Evolutionary conservation across 805 yeast genomes (phyloP), one percentile per base, ranked within the genome.

Genomic region (Metschnikowia chrysomelidarum): DNA sequence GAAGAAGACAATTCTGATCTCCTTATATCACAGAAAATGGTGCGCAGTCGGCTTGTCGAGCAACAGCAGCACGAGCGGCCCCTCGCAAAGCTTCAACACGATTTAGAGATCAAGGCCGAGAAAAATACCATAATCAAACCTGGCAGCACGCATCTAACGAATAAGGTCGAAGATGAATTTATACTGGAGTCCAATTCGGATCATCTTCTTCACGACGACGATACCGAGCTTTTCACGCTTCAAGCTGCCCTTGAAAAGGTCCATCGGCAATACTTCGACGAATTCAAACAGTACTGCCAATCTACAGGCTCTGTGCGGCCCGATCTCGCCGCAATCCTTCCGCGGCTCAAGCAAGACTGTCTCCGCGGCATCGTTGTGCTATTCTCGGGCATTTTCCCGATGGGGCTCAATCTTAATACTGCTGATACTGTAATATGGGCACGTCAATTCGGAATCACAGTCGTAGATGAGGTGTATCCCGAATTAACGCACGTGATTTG

Each of bases 381-480:
- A 13, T 82, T 93, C 47, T 83, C 95, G 4, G 97, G 98, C 0
- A 71, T 91, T n/a, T 72, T 93, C 15, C 97, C 97, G 1, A 55
- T 87, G n/a, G 93, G 93, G 1, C 70, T 80, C 9, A 73, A 78
- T 36, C 62, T 85, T 12, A 80, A 82, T 34, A 63, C 71, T 21
- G 93, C 94, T 4, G 96, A 87, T 54, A 85, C 93, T 27, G 96
- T 89, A 2, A 77, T 82, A 15, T 91, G 98, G 97, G 85, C 91
- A 9, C 75, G 76, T 32, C 86, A 89, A 36, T 91, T 91, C 69
- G 98, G 98, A 1, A 97, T 96, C 0, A 69, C 69, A 2, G 88
- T 91, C 6, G 82, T 82, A 1, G 68, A 79, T 3, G 88, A 86
- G 38, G 80, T 84, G 16, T 69, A 75, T 29, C 76, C 78, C 12